Evolutionary conservation across 2,329 filamentous ascomycete species (phyloP).

Genomic region (Neurospora sp.): DNA sequence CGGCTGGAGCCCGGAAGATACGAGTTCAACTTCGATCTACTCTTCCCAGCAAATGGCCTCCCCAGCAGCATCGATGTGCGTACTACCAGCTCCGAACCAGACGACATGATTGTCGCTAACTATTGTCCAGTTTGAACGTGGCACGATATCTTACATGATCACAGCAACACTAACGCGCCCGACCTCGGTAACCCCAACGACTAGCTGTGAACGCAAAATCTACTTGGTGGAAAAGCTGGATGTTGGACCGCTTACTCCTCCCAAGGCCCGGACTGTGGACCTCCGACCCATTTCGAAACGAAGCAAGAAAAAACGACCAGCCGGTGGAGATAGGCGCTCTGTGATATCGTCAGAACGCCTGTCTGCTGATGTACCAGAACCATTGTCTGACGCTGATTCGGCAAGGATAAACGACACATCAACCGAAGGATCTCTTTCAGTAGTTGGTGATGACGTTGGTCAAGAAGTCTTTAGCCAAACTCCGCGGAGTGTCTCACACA

Average conservation of each 20-base stretch:
- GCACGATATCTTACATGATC: constrained; percentile 84
- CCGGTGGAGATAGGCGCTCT: constrained; percentile 32
- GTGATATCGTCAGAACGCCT: constrained; percentile 10
- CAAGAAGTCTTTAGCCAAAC: constrained; percentile 27
- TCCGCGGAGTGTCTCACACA: constrained; percentile 33
- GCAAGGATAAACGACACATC: constrained; percentile 27
- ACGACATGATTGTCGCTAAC: background rate
- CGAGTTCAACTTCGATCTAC: constrained; percentile 52
- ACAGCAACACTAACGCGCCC: constrained; percentile 84
- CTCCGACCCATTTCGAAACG: constrained; percentile 76
- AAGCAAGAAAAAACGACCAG: constrained; percentile 49
- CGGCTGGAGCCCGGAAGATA: constrained; percentile 64
- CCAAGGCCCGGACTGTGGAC: constrained; percentile 73
- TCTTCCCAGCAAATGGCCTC: constrained; percentile 31
- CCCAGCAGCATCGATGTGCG: constrained; percentile 94
- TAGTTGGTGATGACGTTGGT: constrained; percentile 29
- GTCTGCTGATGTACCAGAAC: constrained; percentile 24
- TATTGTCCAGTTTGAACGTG: constrained; percentile 71
- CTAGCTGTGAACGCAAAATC: constrained; percentile 72
- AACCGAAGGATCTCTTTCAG: constrained; percentile 28
- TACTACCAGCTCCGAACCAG: constrained; percentile 10
- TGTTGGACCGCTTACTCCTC: constrained; percentile 62
- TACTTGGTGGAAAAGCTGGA: constrained; percentile 75
- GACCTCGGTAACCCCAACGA: constrained; percentile 60
- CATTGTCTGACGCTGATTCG: constrained; percentile 28